Conservation (phyloP, 179 eudicot species). For the Monotropa hypopitys region DNA sequence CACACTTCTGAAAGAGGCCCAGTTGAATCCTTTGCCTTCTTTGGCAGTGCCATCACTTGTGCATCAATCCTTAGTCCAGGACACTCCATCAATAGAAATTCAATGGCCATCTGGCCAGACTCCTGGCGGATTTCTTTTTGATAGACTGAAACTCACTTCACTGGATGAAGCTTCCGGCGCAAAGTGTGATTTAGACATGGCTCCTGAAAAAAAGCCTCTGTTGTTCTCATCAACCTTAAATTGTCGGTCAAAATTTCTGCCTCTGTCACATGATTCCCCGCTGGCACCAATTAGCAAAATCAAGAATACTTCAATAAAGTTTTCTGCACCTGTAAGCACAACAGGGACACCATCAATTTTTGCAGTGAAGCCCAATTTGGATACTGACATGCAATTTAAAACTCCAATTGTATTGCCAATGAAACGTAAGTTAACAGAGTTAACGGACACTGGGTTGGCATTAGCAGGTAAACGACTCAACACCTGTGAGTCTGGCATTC, state of each 20-base stretch:
- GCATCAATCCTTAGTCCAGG: slow-evolving; percentile 57
- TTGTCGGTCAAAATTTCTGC: slow-evolving; percentile 26
- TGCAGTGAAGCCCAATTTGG: slow-evolving; percentile 24
- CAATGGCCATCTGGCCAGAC: slow-evolving; percentile 83
- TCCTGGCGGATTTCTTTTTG: slow-evolving; percentile 48
- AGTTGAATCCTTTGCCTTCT: slow-evolving; percentile 68
- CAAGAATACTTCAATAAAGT: slow-evolving; percentile 24
- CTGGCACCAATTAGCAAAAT: slow-evolving; percentile 30
- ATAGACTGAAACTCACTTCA: slow-evolving; percentile 25
- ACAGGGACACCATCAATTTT: slow-evolving; percentile 31
- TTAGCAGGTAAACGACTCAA: slow-evolving; percentile 47
- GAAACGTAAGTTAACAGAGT: slow-evolving; percentile 71
- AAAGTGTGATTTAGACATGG: slow-evolving; percentile 34
- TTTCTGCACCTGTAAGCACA: slow-evolving; percentile 19
- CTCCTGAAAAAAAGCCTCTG: slow-evolving; percentile 40
- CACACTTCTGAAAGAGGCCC: slow-evolving; percentile 76
- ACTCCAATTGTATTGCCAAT: slow-evolving; percentile 72
- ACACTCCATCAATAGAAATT: slow-evolving; percentile 39
- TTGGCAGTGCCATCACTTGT: slow-evolving; percentile 49
- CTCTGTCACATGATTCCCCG: slow-evolving; percentile 26
- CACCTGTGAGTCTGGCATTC: slow-evolving; percentile 43
- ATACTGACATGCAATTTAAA: slow-evolving; percentile 37
- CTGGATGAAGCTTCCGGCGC: slow-evolving; percentile 26
- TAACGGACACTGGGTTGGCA: slow-evolving; percentile 33
- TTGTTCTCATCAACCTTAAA: slow-evolving; percentile 37